Percentiles rank a stretch among this genome's conserved stretches.
Evolutionary conservation across 495 filamentous ascomycete genomes (phyloP).

Genomic region (Neurospora sublineolata): DNA sequence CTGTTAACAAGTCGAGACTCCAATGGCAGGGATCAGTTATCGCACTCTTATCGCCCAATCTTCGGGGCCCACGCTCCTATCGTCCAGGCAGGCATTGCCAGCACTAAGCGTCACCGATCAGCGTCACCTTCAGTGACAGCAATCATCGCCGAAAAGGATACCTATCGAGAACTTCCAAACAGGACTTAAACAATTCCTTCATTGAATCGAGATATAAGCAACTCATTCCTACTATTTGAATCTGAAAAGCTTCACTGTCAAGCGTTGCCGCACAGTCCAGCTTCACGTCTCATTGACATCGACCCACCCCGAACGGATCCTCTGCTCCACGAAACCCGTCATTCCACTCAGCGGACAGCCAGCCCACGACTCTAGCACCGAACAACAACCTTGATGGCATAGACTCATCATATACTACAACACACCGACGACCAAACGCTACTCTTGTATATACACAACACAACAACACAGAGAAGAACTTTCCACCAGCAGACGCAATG

Average conservation of each 20-base stretch:
- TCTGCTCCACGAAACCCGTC: background rate
- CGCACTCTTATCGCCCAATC: background rate
- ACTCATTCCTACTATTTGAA: background rate
- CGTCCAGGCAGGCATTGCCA: background rate
- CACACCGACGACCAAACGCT: background rate
- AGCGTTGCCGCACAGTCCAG: background rate
- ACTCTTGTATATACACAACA: background rate
- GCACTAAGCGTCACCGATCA: background rate
- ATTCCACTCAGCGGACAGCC: background rate
- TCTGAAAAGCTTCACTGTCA: background rate
- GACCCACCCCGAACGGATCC: background rate
- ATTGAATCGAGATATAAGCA: background rate
- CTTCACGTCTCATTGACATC: background rate
- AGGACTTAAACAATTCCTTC: background rate
- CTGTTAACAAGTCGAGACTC: background rate
- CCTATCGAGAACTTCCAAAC: background rate
- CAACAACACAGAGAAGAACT: background rate
- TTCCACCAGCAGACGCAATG: conserved; percentile 14
- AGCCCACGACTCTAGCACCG: background rate
- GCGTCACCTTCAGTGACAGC: background rate
- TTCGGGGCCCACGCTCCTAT: background rate
- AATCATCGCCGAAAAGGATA: background rate
- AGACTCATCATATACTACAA: background rate
- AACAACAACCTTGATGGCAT: background rate
- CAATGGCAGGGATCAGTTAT: background rate